phyloP scores from a whole-genome alignment of 768 basidiomycete genomes.

The Hirschioporus abietinus region DNA sequence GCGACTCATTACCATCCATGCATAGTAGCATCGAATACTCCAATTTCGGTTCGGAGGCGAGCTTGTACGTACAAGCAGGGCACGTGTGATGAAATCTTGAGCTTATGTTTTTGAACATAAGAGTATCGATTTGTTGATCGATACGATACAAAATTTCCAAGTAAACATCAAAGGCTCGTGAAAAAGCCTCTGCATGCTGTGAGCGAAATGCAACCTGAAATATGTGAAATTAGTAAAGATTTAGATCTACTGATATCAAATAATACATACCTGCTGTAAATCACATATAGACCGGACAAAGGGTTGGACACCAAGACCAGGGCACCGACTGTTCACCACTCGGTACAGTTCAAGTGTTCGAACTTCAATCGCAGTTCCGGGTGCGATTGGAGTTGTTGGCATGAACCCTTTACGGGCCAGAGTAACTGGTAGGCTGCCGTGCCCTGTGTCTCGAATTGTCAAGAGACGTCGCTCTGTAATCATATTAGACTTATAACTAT shows the following conservation, averaged over 20 bases:
- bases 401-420: neutral
- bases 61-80: slow-evolving; percentile 21
- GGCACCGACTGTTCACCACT: neutral
- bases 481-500: neutral
- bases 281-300: neutral
- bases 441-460: neutral
- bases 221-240: neutral
- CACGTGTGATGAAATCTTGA: slow-evolving; percentile 21
- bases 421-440: neutral
- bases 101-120: slow-evolving; percentile 14
- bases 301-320: neutral
- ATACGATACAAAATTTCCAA: slow-evolving; percentile 18
- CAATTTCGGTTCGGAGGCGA: slow-evolving; percentile 16
- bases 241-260: neutral
- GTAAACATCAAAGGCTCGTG: slow-evolving; percentile 22
- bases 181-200: slow-evolving; percentile 12
- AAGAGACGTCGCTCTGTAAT: neutral
- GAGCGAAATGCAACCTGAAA: neutral
- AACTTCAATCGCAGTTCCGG: neutral
- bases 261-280: neutral
- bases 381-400: neutral
- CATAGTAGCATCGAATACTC: slow-evolving; percentile 15
- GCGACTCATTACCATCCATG: slow-evolving; percentile 18
- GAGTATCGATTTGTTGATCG: slow-evolving; percentile 9
- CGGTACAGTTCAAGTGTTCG: neutral